Base-by-base conservation (phyloP, 2,329 filamentous ascomycete species). In the Botryotinia globosa region DNA sequence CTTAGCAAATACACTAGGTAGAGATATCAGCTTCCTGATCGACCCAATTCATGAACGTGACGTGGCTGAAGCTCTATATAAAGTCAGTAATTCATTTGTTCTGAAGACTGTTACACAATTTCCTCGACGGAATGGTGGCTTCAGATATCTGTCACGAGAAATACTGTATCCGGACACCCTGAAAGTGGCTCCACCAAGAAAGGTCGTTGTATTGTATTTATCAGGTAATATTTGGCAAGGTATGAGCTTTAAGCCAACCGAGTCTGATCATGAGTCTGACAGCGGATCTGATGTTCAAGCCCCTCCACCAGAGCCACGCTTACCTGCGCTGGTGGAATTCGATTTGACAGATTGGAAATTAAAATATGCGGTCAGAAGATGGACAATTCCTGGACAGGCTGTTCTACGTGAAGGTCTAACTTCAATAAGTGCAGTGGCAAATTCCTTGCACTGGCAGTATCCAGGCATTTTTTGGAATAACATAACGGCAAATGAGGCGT, bases 391-490 rank as follows among this genome's bases (percentile, higher is more conserved):
- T 4, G 64, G 45, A 67, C 8, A 54, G 0, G 25, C 1, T 32
- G 34, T 16, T 34, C 12, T 20, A 25, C 45, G 45, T 9, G 16
- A 22, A 22, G n/a, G n/a, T n/a, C 18, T 66, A 37, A 56, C 37
- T 42, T 22, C 34, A 20, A 42, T 68, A 22, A 32, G 9, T 32
- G 65, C 65, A 68, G 37, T 68, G 22, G 65, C 37, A 56, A 20
- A 12, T 25, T 68, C 65, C n/a, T 56, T 68, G 10, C n/a, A 42
- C 12, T 68, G 18, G 25, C 65, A 68, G 51, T 68, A 32, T 68
- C 48, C 65, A 18, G 37, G 48, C 9, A 2, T 56, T 14, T 20
- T 56, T 10, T 29, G 39, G 16, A 5, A 16, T 18, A 14, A 44
- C 0, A 32, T 42, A 2, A 25, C 2, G 22, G 37, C 7, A 56